Conservation (phyloP, 169 alveolate species). For the Miamiensis avidus region DNA sequence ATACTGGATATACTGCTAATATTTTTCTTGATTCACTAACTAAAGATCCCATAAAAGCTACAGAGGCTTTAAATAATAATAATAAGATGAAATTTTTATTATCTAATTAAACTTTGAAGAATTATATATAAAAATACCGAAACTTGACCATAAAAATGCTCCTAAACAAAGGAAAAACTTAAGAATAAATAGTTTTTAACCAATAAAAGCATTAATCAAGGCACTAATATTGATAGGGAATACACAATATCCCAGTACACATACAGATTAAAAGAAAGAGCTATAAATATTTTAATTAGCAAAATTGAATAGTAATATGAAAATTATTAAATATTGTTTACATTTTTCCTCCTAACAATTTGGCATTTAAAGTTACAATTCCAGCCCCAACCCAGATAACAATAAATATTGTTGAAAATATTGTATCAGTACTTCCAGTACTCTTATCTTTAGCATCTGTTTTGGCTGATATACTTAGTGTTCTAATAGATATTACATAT, state of each 20-base stretch:
- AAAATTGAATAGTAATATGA: no score
- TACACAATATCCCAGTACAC: constrained; percentile 87
- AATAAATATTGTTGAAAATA: constrained; percentile 84
- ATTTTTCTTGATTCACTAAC: constrained; percentile 74
- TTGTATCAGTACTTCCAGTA: no score
- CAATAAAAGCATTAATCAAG: constrained; percentile 50
- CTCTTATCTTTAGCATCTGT: constrained; percentile 47
- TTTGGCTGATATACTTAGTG: constrained; percentile 49
- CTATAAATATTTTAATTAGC: constrained; percentile 17
- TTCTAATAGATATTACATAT: neutral
- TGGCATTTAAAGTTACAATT: constrained; percentile 86
- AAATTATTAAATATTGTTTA: no score
- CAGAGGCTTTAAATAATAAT: constrained; percentile 50
- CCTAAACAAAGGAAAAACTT: constrained; percentile 52
- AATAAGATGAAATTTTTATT: neutral
- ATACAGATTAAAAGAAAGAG: constrained; percentile 80
- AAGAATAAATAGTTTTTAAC: constrained; percentile 44
- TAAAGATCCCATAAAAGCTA: constrained; percentile 78
- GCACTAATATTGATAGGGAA: constrained; percentile 85
- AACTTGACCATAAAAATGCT: constrained; percentile 75
- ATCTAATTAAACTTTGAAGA: neutral
- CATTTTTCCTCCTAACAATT: constrained; percentile 87
- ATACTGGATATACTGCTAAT: constrained; percentile 89
- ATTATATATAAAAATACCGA: constrained; percentile 24
- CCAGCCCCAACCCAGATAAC: constrained; percentile 89